A percentile compares a stretch with the other conserved stretches of the same genome.
These are phyloP conservation scores for Beauveria medogensis DNA, from an alignment of 2,329 filamentous ascomycete species.

Conservation along the genomic window DNA sequence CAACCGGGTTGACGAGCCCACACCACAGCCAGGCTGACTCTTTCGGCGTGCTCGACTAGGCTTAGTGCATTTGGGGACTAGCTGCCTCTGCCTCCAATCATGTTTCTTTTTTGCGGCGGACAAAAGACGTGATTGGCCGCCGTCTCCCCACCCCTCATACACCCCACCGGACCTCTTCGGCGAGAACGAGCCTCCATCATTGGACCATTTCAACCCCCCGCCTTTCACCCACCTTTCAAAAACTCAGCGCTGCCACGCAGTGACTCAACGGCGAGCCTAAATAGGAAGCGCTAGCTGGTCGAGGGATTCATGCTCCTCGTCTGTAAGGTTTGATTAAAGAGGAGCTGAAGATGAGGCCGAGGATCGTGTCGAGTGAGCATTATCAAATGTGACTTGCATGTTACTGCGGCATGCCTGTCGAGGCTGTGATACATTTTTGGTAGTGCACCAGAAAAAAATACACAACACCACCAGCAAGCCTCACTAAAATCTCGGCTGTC, in stretches of 20 bases:
- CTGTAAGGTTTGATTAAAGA: background rate
- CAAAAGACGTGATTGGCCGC: background rate
- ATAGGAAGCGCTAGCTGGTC: background rate
- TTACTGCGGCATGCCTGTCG: background rate
- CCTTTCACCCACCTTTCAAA: background rate
- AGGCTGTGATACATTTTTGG: background rate
- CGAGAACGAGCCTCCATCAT: constrained; percentile 10
- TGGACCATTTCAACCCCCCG: background rate
- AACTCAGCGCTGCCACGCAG: background rate
- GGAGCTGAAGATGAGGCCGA: background rate
- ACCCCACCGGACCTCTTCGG: constrained; percentile 9
- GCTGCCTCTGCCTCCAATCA: constrained; percentile 23
- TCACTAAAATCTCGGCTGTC: background rate
- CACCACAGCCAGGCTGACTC: constrained; percentile 23
- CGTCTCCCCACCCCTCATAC: background rate
- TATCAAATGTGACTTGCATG: background rate
- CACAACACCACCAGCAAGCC: background rate
- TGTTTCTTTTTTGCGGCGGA: background rate
- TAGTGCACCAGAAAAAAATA: background rate
- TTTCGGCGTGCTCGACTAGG: constrained; percentile 37
- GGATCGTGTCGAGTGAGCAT: background rate
- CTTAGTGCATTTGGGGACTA: constrained; percentile 20
- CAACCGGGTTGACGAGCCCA: background rate
- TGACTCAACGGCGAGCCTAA: constrained; percentile 11
- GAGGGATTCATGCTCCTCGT: background rate